Percentiles rank a stretch among this genome's conserved stretches.
Conservation (phyloP, 371 early-diverging fungal genomes). For the Mucor ambiguus region DNA sequence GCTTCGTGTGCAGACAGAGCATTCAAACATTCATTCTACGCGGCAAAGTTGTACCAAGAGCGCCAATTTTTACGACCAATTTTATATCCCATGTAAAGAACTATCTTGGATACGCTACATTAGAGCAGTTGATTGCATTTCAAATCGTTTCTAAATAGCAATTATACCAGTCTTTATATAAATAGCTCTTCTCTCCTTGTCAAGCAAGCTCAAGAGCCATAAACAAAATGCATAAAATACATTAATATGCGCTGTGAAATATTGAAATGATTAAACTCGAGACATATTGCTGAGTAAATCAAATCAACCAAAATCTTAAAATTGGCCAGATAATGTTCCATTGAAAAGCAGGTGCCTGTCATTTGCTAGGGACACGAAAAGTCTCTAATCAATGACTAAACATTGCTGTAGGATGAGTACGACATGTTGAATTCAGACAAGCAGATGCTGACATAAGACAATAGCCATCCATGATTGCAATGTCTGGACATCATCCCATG, state of each 20-base stretch:
- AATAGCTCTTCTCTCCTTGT: neutral
- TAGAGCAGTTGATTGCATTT: neutral
- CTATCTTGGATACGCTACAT: neutral
- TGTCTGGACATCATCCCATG: neutral
- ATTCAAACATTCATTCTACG: neutral
- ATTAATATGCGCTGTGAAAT: neutral
- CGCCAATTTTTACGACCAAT: neutral
- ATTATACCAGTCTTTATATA: neutral
- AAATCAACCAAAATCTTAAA: neutral
- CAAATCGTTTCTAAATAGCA: neutral
- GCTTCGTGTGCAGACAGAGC: neutral
- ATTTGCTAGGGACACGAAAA: neutral
- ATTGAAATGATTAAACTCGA: neutral
- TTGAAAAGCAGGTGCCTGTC: conserved; percentile 1
- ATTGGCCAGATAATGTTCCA: conserved; percentile 2
- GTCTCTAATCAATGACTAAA: neutral
- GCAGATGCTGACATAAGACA: neutral
- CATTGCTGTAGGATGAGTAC: neutral
- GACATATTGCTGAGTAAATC: neutral
- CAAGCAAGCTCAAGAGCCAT: neutral
- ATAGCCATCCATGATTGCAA: neutral
- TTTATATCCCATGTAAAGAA: neutral
- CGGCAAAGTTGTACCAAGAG: neutral
- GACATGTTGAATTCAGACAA: neutral
- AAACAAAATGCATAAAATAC: conserved; percentile 1